phyloP scores from a whole-genome alignment of 2,329 filamentous ascomycete genomes.

The Colletotrichum sp. region DNA sequence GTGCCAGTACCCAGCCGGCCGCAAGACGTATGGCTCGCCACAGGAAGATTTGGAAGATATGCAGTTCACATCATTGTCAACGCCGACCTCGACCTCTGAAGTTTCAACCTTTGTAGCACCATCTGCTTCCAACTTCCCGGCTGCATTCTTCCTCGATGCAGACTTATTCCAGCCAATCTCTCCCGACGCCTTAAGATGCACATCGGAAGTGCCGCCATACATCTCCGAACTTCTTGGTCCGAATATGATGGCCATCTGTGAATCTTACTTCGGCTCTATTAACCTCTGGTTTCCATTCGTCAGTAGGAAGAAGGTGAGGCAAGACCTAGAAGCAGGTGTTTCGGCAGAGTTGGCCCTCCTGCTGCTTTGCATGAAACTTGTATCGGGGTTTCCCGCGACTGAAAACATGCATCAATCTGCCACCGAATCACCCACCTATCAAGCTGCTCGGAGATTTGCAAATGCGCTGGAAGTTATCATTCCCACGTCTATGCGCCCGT shows the following conservation, averaged over 20 bases:
- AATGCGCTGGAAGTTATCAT: constrained; percentile 24
- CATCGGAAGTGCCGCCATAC: background rate
- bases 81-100: background rate
- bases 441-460: constrained; percentile 16
- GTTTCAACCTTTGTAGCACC: background rate
- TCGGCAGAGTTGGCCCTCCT: constrained; percentile 20
- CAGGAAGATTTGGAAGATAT: background rate
- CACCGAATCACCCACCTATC: background rate
- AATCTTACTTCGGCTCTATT: constrained; percentile 23
- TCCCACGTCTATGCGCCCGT: constrained; percentile 25
- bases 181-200: background rate
- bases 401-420: background rate
- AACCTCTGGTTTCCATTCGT: constrained; percentile 27
- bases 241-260: constrained; percentile 5
- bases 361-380: constrained; percentile 28
- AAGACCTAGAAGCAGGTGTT: background rate
- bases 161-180: constrained; percentile 21
- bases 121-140: constrained; percentile 3
- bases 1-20: constrained; percentile 23
- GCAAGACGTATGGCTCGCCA: background rate
- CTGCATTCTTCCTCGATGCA: constrained; percentile 26
- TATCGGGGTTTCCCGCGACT: background rate
- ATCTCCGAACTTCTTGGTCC: background rate
- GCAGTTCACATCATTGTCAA: background rate
- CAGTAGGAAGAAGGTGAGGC: constrained; percentile 22